These are phyloP conservation scores for Metschnikowia matae DNA, from an alignment of 805 yeast genomes.

Conservation along the genomic window DNA sequence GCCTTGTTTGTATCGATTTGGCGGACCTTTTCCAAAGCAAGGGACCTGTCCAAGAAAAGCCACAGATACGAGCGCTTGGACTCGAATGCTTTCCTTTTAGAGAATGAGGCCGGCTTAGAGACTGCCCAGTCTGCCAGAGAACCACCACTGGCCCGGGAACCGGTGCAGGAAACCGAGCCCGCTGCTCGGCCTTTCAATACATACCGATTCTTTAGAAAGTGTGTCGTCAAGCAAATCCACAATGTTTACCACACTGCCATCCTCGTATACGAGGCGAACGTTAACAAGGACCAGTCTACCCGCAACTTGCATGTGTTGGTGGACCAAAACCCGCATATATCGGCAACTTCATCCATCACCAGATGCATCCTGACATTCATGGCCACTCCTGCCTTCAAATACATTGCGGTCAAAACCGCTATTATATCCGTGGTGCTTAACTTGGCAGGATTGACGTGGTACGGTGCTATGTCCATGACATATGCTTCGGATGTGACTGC, in stretches of 20 bases:
- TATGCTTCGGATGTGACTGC: slow-evolving; percentile 87
- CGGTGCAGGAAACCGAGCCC: slow-evolving; percentile 2
- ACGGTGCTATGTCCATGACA: slow-evolving; percentile 73
- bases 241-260: slow-evolving; percentile 42
- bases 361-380: slow-evolving; percentile 35
- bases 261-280: slow-evolving; percentile 39
- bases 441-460: slow-evolving; percentile 81
- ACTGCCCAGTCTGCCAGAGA: slow-evolving; percentile 6
- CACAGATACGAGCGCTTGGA: slow-evolving; percentile 26
- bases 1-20: slow-evolving; percentile 44
- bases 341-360: slow-evolving; percentile 28
- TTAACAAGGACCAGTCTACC: slow-evolving; percentile 32
- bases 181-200: slow-evolving; percentile 13
- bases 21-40: slow-evolving; percentile 36
- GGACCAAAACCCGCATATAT: slow-evolving; percentile 34
- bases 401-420: slow-evolving; percentile 42
- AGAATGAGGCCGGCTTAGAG: slow-evolving; percentile 12
- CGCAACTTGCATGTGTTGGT: slow-evolving; percentile 31
- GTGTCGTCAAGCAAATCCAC: slow-evolving; percentile 39
- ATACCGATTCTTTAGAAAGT: slow-evolving; percentile 30
- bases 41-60: slow-evolving; percentile 9
- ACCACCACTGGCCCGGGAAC: slow-evolving; percentile 7
- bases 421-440: slow-evolving; percentile 57
- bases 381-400: slow-evolving; percentile 43
- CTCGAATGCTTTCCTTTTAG: slow-evolving; percentile 29